phyloP scores from a whole-genome alignment of 768 basidiomycete genomes.

The Lepiota subincarnata region DNA sequence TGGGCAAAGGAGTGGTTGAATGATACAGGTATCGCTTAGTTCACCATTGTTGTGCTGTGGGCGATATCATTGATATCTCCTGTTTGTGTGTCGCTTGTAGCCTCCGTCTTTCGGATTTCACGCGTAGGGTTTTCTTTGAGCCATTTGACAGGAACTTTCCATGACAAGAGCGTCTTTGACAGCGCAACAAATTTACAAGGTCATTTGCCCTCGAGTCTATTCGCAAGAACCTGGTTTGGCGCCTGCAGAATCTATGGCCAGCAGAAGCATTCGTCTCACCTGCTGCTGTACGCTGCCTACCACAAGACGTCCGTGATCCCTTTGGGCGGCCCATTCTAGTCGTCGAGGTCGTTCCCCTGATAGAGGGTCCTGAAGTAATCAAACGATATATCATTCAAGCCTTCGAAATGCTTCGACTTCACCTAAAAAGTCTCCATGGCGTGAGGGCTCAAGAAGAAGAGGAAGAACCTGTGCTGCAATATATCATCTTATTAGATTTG shows the following conservation, averaged over 20 bases:
- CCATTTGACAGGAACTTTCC: constrained; percentile 3
- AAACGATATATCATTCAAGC: constrained; percentile 43
- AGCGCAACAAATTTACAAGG: constrained; percentile 67
- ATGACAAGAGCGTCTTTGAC: constrained; percentile 13
- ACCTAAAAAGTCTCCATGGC: constrained; percentile 48
- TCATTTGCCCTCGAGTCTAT: constrained; percentile 61
- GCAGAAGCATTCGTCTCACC: constrained; percentile 21
- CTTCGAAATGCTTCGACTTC: constrained; percentile 54
- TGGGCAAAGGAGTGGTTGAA: constrained; percentile 61
- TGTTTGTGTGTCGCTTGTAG: constrained; percentile 29
- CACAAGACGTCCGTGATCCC: constrained; percentile 49
- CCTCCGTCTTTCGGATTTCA: constrained; percentile 55
- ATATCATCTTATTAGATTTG: constrained; percentile 64
- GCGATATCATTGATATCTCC: constrained; percentile 3
- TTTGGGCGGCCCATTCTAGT: constrained; percentile 64
- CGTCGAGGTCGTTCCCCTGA: constrained; percentile 42
- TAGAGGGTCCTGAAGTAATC: constrained; percentile 30
- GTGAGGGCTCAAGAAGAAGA: constrained; percentile 19
- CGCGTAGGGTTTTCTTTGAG: constrained; percentile 42
- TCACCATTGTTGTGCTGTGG: neutral
- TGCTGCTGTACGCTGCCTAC: constrained; percentile 50
- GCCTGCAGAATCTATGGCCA: constrained; percentile 42
- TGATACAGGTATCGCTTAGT: constrained; percentile 53
- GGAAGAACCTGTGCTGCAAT: constrained; percentile 52
- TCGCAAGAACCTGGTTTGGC: constrained; percentile 54